Base-by-base conservation (phyloP, 2,329 filamentous ascomycete genomes). In the Aaosphaeria arxii region DNA sequence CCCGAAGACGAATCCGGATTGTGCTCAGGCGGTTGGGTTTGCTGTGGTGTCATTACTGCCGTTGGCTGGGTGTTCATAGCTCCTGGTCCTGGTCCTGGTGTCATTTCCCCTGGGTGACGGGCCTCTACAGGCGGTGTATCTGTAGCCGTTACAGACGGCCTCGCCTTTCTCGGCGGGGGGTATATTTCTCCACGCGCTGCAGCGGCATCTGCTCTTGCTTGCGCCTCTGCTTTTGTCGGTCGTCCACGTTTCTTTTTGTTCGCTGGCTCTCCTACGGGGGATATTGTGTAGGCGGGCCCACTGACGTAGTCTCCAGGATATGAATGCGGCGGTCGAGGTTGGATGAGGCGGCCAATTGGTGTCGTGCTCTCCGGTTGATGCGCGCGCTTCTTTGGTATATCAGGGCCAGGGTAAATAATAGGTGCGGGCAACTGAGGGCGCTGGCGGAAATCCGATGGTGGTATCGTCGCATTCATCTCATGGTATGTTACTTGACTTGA, bases 191-290 rank as follows among this genome's bases (percentile, higher is more conserved):
- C 71, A 35, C 66, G 63, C 35, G 66, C 66, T 40, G 64, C 62
- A 45, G 71, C 70, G 49, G 67, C 71, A 45, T 71, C 69, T 31
- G 69, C 72, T 58, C 72, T 73, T 46, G 70, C 69, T 48, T 75
- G 69, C 36, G 71, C 69, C 55, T 76, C 73, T 47, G 71, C 74
- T 51, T 77, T 77, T 4, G 74, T 75, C 6, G 75, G 75, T 46
- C 75, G 65, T 30, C 75, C 75, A 45, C 75, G 68, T 57, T 76
- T 77, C 54, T 75, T 74, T 55, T 76, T 77, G 51, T 67, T 69
- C 32, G 65, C 59, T 39, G 67, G 65, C 45, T 71, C 69, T 30
- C 64, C 64, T 28, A 60, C 51, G 5, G 64, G 54, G 9, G 60
- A 59, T 36, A 63, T 60, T 35, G 55, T 42, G 46, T 70, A 70